Evolutionary conservation across 495 filamentous ascomycete genomes (phyloP).

Genomic region (Aeminium ludgeri): DNA sequence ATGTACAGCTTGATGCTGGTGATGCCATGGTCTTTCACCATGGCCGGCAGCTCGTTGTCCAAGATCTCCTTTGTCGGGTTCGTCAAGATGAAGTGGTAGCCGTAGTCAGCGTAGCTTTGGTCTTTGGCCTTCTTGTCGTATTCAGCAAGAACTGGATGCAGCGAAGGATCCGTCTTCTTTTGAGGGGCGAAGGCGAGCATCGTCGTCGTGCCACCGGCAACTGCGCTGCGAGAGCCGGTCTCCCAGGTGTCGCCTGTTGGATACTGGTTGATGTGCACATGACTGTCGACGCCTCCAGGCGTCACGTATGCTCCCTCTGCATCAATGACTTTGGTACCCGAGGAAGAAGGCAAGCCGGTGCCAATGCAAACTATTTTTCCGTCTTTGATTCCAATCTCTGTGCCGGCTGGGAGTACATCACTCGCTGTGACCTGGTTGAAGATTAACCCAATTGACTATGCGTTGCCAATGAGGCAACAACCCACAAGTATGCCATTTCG

Average conservation of each 20-base stretch:
- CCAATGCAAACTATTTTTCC: constrained; percentile 34
- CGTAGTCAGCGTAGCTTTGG: constrained; percentile 41
- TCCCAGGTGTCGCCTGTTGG: constrained; percentile 35
- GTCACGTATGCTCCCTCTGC: constrained; percentile 35
- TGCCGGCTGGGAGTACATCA: constrained; percentile 12
- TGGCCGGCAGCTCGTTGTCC: constrained; percentile 6
- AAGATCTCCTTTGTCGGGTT: constrained; percentile 36
- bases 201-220: constrained; percentile 44
- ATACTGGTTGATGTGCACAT: constrained; percentile 30
- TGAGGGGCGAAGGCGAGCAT: constrained; percentile 43
- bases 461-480: neutral
- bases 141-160: constrained; percentile 31
- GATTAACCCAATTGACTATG: neutral
- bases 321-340: constrained; percentile 28
- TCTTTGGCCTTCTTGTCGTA: constrained; percentile 31
- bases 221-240: constrained; percentile 38
- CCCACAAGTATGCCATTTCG: constrained; percentile 13
- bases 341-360: constrained; percentile 19
- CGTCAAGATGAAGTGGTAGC: constrained; percentile 42
- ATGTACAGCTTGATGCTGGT: constrained; percentile 46
- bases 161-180: constrained; percentile 31
- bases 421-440: constrained; percentile 11
- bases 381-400: constrained; percentile 36
- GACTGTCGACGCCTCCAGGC: constrained; percentile 26
- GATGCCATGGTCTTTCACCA: constrained; percentile 30